phyloP scores from a whole-genome alignment of 805 yeast species.

The Metschnikowia santaceciliae region DNA sequence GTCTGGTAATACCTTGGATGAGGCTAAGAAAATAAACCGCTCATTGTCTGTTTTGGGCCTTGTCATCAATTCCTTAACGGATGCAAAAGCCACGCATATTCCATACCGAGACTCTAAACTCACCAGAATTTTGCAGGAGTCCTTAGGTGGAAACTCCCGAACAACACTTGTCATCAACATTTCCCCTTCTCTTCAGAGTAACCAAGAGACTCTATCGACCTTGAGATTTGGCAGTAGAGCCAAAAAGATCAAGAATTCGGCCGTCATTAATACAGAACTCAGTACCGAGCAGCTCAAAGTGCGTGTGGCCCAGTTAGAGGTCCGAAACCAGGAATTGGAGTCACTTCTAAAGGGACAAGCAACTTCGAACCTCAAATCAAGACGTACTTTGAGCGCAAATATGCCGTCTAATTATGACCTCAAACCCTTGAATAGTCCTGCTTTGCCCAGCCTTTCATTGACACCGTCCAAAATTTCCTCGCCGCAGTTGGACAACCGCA shows the following conservation, averaged over 20 bases:
- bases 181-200: constrained; percentile 57
- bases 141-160: constrained; percentile 78
- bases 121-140: constrained; percentile 73
- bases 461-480: constrained; percentile 2
- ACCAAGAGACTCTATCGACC: constrained; percentile 64
- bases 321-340: constrained; percentile 37
- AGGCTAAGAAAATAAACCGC: constrained; percentile 78
- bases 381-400: not conserved
- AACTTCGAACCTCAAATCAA: not conserved
- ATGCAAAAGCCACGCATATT: constrained; percentile 57
- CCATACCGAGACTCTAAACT: constrained; percentile 79
- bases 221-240: constrained; percentile 74
- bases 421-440: not conserved
- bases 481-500: constrained; percentile 2
- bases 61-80: constrained; percentile 76
- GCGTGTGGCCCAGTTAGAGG: constrained; percentile 33
- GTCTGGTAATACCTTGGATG: constrained; percentile 68
- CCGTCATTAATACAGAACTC: constrained; percentile 59
- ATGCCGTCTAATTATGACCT: not conserved
- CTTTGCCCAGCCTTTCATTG: not conserved
- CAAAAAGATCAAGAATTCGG: constrained; percentile 59
- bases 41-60: constrained; percentile 76
- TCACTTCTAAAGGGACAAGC: constrained; percentile 25
- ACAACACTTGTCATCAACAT: constrained; percentile 73
- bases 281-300: constrained; percentile 47